Conservation (phyloP, 2,329 filamentous ascomycete species). For the Endocalyx cinctus region DNA sequence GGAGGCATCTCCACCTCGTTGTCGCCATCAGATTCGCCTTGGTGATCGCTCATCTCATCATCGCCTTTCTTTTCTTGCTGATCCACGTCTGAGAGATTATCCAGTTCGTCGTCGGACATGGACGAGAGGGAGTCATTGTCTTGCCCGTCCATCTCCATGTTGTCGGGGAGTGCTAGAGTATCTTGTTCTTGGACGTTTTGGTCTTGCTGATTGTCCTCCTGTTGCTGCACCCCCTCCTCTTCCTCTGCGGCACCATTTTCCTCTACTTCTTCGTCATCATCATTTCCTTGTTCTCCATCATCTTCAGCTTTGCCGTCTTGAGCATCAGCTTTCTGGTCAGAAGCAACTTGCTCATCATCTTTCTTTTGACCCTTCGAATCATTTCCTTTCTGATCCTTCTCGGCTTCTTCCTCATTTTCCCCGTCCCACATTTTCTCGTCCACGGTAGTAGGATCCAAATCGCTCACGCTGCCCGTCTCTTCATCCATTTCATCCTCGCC, state of each 20-base stretch:
- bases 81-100: conserved; percentile 50
- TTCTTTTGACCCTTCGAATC: conserved; percentile 66
- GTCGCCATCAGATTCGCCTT: conserved; percentile 35
- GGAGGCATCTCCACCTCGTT: conserved; percentile 47
- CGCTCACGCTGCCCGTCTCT: conserved; percentile 85
- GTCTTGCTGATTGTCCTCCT: conserved; percentile 57
- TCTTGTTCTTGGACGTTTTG: conserved; percentile 79
- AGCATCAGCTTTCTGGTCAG: conserved; percentile 48
- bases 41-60: conserved; percentile 32
- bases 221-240: conserved; percentile 46
- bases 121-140: conserved; percentile 50
- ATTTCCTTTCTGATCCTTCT: conserved; percentile 76
- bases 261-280: conserved; percentile 56
- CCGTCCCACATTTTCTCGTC: conserved; percentile 99
- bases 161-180: conserved; percentile 77
- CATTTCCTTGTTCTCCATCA: conserved; percentile 42
- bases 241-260: conserved; percentile 57
- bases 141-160: conserved; percentile 76
- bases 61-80: conserved; percentile 40
- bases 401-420: conserved; percentile 69
- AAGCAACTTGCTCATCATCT: conserved; percentile 56
- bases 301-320: conserved; percentile 46
- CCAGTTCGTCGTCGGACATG: conserved; percentile 52
- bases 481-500: conserved; percentile 78
- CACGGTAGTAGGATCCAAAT: conserved; percentile 81